Evolutionary conservation across 352 stramenopile genomes (phyloP), one percentile per base, ranked within the genome.

Genomic region (Globisporangium spiculum): DNA sequence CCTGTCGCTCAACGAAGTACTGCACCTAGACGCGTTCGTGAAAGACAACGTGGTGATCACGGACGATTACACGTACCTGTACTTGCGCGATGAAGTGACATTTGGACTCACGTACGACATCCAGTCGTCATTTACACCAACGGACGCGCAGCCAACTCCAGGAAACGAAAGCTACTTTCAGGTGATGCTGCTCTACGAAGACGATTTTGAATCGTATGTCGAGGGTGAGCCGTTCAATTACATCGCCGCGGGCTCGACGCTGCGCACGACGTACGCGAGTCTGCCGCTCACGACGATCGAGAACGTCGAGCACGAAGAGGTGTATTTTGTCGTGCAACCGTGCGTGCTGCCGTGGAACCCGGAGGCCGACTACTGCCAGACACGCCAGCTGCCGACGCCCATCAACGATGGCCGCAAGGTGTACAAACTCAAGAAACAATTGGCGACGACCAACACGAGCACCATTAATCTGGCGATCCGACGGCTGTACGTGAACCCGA

Each of bases 281-380:
- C 46, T 89, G 3, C 71, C 83, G 7, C 64, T 75, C 24, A 83
- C 77, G 12, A 77, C 76, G 26, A 81, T 91, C 46, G 71, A 81
- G 46, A 85, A 85, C 58, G 71, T 74, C 0, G 74, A 88, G 20
- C 65, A 75, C 0, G 75, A 88, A 9, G 81, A 81, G 12, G 76
- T 91, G 73, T 91, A 83, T 63, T 77, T 91, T 38, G 76, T 91
- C 5, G 63, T 91, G 20, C 83, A 91, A 53, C 80, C 79, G 0
- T 91, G 83, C 38, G 54, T 69, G 6, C 60, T 89, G 0, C 63
- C 72, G 26, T 59, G 74, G 5, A 80, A 83, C 27, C 74, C 72
- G 6, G 65, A 54, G 12, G 69, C 46, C 26, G 72, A 88, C 48
- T 84, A 78, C 48, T 87, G 78, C 46, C 66, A 81, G 22, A 75